Evolutionary conservation across 2,329 filamentous ascomycete species (phyloP).

Genomic region (Microdochium bolleyi): DNA sequence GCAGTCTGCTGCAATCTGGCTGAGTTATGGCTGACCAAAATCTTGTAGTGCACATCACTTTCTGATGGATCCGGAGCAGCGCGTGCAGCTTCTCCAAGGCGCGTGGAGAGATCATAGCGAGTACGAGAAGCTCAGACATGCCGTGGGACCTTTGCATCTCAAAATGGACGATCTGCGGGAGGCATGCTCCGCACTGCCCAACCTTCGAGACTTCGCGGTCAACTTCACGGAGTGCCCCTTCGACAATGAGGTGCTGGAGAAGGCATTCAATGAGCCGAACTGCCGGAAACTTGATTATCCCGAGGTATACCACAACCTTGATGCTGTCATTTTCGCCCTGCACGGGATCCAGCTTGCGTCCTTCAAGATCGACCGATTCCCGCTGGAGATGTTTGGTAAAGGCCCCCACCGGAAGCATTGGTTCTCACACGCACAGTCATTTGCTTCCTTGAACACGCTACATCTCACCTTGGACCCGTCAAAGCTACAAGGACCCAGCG

Average conservation of each 20-base stretch:
- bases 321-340: conserved; percentile 28
- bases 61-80: conserved; percentile 26
- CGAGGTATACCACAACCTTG: conserved; percentile 28
- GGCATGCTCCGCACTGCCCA: conserved; percentile 28
- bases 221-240: conserved; percentile 31
- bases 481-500: conserved; percentile 23
- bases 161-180: conserved; percentile 26
- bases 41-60: conserved; percentile 24
- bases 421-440: conserved; percentile 30
- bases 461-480: conserved; percentile 31
- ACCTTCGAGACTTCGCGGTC: conserved; percentile 29
- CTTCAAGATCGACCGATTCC: conserved; percentile 33
- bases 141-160: conserved; percentile 25
- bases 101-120: conserved; percentile 28
- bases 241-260: conserved; percentile 25
- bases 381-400: conserved; percentile 31
- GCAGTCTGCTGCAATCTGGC: not conserved
- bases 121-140: conserved; percentile 22
- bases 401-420: conserved; percentile 28
- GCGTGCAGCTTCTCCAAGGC: conserved; percentile 21
- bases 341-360: conserved; percentile 25
- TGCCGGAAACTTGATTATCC: conserved; percentile 29
- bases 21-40: not conserved
- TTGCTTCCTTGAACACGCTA: conserved; percentile 29
- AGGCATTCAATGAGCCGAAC: conserved; percentile 27